A percentile compares a stretch with the other conserved stretches of the same genome.
These are phyloP conservation scores for Tuber borchii DNA, from an alignment of 495 filamentous ascomycete genomes.

Conservation along the genomic window DNA sequence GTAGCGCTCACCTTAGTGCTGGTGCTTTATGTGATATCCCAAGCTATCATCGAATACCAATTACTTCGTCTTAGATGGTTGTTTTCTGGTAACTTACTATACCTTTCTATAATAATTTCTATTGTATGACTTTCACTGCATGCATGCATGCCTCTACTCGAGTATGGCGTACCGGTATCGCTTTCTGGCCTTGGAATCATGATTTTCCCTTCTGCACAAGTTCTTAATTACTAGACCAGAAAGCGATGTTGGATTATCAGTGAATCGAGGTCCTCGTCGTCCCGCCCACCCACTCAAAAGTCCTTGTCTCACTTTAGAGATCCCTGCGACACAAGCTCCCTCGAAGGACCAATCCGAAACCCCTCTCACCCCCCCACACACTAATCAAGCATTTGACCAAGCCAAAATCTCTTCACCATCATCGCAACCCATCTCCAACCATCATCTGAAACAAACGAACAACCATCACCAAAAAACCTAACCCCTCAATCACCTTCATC, in stretches of 20 bases:
- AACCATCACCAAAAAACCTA: neutral
- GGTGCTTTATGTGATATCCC: neutral
- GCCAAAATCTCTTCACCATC: neutral
- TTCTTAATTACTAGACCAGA: neutral
- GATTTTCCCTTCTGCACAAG: neutral
- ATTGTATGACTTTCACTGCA: neutral
- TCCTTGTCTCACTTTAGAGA: neutral
- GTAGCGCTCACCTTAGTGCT: neutral
- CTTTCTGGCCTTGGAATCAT: neutral
- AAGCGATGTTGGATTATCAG: neutral
- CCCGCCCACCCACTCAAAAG: neutral
- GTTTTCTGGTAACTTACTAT: neutral
- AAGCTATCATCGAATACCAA: neutral
- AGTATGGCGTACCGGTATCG: neutral
- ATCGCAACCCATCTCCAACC: neutral
- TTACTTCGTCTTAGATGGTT: neutral
- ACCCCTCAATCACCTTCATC: neutral
- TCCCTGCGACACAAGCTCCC: neutral
- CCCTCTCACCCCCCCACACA: slow-evolving; percentile 1
- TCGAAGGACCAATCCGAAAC: neutral
- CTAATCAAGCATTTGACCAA: neutral
- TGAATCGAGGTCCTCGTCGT: neutral
- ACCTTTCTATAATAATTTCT: neutral
- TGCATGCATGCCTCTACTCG: neutral
- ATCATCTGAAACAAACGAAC: neutral